Evolutionary conservation across 192 early-diverging fungal species (phyloP), one percentile per base, ranked within the genome.

Genomic region (Pecoramyces ruminantium): DNA sequence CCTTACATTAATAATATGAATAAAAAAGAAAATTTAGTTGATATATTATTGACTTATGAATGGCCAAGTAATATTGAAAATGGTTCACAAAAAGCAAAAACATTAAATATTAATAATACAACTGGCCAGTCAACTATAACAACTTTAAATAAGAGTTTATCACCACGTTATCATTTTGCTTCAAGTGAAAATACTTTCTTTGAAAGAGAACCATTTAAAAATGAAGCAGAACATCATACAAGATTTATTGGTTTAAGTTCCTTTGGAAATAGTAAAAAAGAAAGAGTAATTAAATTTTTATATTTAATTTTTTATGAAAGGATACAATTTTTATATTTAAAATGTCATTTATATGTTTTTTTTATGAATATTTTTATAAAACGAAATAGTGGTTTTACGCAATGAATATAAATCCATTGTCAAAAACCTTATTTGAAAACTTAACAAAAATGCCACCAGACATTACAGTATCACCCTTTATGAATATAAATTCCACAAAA

Each of bases 121-220:
- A 29, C 84, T 80, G 15, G 85, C 78, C 27, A 84, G 80, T 78
- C 38, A 78, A 81, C 80, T 0, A 85, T 94, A 21, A 86, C 92
- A 15, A 81, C 81, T 13, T 77, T 90, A 1, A 88, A 85, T 0
- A 79, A 84, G 9, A 82, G 83, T 2, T 83, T 92, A 30, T 90
- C 92, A 84, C 96, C 96, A 9, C 88, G 95, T 28, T 98, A 98
- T 84, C 96, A 97, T 83, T 95, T 98, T 88, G 92, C 93, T 29
- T 82, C 89, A 1, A 86, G 88, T 2, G 90, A 89, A 82, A 85
- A 85, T 30, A 28, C 85, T 16, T 98, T 97, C 82, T 94, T 89
- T 81, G 95, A 98, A 88, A 88, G 96, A 15, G 91, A 93, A 78
- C 95, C 96, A 29, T 98, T 92, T 86, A 85, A 84, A 78, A 93